Evolutionary conservation across 2,329 filamentous ascomycete species (phyloP).

Genomic region (Setomelanomma holmii): DNA sequence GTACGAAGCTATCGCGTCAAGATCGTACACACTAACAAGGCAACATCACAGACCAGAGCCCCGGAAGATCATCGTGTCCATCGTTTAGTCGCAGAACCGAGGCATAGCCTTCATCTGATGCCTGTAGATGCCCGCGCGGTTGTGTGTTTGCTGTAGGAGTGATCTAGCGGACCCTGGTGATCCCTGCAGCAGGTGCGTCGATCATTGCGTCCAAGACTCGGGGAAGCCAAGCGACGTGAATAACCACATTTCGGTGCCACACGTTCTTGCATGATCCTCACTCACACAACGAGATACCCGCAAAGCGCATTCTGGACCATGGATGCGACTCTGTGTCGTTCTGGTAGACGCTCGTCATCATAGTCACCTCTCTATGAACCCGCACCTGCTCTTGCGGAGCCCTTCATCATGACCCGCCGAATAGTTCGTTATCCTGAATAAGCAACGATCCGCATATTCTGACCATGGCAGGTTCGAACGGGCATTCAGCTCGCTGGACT

Average conservation of each 20-base stretch:
- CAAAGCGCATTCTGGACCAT: conserved; percentile 14
- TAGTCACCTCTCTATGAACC: conserved; percentile 17
- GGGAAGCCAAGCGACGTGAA: conserved; percentile 24
- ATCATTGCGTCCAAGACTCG: conserved; percentile 16
- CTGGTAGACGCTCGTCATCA: conserved; percentile 7
- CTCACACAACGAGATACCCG: background rate
- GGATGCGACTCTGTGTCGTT: conserved; percentile 11
- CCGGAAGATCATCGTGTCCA: no score
- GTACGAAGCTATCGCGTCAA: conserved; percentile 8
- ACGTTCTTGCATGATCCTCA: conserved; percentile 7
- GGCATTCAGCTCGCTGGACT: conserved; percentile 76
- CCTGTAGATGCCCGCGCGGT: no score
- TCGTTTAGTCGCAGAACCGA: background rate
- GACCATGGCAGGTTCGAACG: conserved; percentile 59
- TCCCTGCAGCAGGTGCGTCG: conserved; percentile 21
- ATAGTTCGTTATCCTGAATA: conserved; percentile 37
- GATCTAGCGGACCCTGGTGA: background rate
- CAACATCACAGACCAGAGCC: no score
- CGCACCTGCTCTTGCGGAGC: conserved; percentile 15
- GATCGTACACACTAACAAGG: no score
- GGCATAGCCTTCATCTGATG: no score
- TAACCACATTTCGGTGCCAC: conserved; percentile 13
- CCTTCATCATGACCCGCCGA: conserved; percentile 48
- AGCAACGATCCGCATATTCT: conserved; percentile 8
- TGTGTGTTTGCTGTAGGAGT: background rate